These are phyloP conservation scores for Lodderomyces jiufengensis DNA, from an alignment of 1,139 yeast genomes.

Conservation along the genomic window DNA sequence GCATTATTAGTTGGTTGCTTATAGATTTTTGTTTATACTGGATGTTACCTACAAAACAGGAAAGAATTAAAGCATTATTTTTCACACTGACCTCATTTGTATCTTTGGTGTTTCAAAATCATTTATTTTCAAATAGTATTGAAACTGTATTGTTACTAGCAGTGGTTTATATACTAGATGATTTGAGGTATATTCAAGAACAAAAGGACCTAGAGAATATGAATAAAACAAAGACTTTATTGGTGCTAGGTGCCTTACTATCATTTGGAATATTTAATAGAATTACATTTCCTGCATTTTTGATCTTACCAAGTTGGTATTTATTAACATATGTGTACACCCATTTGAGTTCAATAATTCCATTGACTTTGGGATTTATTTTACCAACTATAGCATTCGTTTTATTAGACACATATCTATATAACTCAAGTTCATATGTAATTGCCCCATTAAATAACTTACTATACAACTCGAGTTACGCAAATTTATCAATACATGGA, in stretches of 20 bases:
- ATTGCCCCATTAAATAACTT: slow-evolving; percentile 78
- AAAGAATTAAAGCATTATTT: slow-evolving; percentile 59
- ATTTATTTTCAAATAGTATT: slow-evolving; percentile 81
- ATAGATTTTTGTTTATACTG: slow-evolving; percentile 50
- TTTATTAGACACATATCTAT: slow-evolving; percentile 48
- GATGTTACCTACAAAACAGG: slow-evolving; percentile 56
- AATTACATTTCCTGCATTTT: slow-evolving; percentile 75
- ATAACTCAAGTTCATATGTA: slow-evolving; percentile 23
- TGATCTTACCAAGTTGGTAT: slow-evolving; percentile 55
- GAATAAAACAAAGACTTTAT: slow-evolving; percentile 11
- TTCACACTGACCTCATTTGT: slow-evolving; percentile 76
- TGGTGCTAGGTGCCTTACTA: slow-evolving; percentile 24
- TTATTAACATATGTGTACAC: slow-evolving; percentile 35
- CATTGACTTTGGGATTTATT: slow-evolving; percentile 26
- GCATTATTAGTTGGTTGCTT: slow-evolving; percentile 54
- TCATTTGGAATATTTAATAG: slow-evolving; percentile 79
- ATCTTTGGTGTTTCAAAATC: slow-evolving; percentile 78
- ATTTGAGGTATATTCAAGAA: slow-evolving; percentile 32
- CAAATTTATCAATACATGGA: slow-evolving; percentile 75
- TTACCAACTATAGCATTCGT: slow-evolving; percentile 40
- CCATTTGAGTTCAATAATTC: slow-evolving; percentile 21
- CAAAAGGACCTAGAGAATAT: slow-evolving; percentile 11
- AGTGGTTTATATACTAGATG: slow-evolving; percentile 50
- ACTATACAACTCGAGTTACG: slow-evolving; percentile 56
- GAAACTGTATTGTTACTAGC: slow-evolving; percentile 71